phyloP scores from a whole-genome alignment of 176 grass and related monocot genomes.

The Coix lacrymajobi region DNA sequence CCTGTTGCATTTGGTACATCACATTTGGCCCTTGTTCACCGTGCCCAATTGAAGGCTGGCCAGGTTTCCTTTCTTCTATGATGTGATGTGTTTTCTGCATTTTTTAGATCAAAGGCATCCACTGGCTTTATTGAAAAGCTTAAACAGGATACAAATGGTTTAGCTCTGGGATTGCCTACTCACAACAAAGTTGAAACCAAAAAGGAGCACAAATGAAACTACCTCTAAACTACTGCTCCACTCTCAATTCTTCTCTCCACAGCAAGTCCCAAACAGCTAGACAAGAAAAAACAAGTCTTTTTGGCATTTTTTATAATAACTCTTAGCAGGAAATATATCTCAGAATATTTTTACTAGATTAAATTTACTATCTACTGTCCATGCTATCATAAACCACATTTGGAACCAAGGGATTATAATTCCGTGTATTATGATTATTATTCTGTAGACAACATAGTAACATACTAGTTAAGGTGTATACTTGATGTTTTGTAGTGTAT shows the following conservation, averaged over 20 bases:
- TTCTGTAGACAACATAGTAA: not conserved
- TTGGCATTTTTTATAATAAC: not conserved
- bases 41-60: conserved; percentile 78
- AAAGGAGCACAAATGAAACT: not conserved
- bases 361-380: not conserved
- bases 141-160: not conserved
- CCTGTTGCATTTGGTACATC: conserved; percentile 92
- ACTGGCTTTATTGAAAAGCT: not conserved
- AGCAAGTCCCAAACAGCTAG: not conserved
- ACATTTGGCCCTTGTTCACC: conserved; percentile 79
- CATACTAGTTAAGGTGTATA: not conserved
- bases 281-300: not conserved
- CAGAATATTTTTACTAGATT: not conserved
- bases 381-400: not conserved
- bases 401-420: not conserved
- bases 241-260: not conserved
- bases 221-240: not conserved
- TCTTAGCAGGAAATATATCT: not conserved
- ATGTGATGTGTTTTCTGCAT: not conserved
- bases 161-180: not conserved
- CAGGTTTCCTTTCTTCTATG: conserved; percentile 42
- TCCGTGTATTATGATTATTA: not conserved
- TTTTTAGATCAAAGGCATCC: not conserved
- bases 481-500: not conserved
- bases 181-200: not conserved